Conservation (phyloP, 176 grass and related monocot genomes). For the Triticum timopheevii region DNA sequence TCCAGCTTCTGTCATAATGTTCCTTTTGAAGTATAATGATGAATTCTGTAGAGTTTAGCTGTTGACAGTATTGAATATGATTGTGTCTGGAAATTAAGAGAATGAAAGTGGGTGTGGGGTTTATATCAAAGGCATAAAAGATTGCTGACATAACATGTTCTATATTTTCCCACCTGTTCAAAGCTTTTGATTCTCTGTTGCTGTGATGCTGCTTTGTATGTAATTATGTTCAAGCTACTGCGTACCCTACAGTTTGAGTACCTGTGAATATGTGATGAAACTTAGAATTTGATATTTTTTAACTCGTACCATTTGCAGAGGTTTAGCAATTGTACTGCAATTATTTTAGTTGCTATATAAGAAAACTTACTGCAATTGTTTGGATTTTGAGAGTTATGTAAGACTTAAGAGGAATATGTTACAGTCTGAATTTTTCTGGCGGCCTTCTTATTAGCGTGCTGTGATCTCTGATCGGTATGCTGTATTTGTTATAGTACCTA, state of each 20-base stretch:
- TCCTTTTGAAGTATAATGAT: constrained; percentile 13
- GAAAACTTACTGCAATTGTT: neutral
- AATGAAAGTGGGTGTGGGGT: neutral
- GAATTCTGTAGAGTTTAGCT: constrained; percentile 14
- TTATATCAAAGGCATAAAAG: neutral
- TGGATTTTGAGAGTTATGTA: neutral
- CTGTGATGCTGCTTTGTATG: neutral
- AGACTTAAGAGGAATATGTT: neutral
- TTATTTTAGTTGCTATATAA: neutral
- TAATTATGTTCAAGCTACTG: neutral
- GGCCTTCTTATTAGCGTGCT: neutral
- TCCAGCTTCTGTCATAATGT: neutral
- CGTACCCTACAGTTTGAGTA: neutral
- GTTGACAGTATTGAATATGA: constrained; percentile 12
- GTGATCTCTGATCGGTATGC: neutral
- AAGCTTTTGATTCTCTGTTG: neutral
- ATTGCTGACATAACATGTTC: neutral
- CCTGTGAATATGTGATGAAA: neutral
- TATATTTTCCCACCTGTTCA: neutral
- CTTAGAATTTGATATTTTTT: neutral
- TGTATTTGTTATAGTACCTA: neutral
- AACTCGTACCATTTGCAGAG: neutral
- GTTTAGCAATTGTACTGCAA: constrained; percentile 9
- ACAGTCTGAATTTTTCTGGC: neutral
- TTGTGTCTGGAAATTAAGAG: neutral